These are phyloP conservation scores for Erigeron philadelphicus DNA, from an alignment of 140 eudicot genomes.

Conservation along the genomic window DNA sequence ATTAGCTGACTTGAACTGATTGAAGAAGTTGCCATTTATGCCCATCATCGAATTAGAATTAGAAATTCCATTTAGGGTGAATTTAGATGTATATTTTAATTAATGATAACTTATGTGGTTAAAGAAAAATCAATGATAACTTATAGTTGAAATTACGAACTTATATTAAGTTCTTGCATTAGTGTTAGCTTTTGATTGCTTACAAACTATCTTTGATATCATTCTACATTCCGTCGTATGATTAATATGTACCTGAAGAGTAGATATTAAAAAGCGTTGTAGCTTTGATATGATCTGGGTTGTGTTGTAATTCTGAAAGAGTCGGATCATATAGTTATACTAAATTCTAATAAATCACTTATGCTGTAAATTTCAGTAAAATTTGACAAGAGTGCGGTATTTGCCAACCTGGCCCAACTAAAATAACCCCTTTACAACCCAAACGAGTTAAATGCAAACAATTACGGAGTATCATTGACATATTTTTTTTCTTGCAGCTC, in stretches of 20 bases:
- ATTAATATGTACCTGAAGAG: neutral
- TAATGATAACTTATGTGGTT: neutral
- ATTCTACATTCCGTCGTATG: neutral
- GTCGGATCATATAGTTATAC: neutral
- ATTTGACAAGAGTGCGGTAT: neutral
- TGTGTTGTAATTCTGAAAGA: neutral
- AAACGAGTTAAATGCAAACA: neutral
- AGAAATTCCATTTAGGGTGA: neutral
- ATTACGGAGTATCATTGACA: neutral
- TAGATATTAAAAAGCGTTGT: neutral
- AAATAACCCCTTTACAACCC: neutral
- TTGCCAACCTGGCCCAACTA: neutral
- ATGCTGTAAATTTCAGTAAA: neutral
- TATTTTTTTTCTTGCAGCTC: constrained; percentile 53
- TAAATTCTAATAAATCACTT: neutral
- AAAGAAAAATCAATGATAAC: neutral
- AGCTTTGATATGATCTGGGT: neutral
- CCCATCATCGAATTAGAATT: neutral
- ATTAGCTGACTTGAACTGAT: neutral
- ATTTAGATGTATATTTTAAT: neutral
- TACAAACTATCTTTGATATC: neutral
- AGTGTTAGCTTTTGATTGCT: neutral
- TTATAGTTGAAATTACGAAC: neutral
- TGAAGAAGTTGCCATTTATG: neutral
- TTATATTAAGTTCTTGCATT: neutral